phyloP scores from a whole-genome alignment of 805 yeast species.

The Kodamaea sagamina region DNA sequence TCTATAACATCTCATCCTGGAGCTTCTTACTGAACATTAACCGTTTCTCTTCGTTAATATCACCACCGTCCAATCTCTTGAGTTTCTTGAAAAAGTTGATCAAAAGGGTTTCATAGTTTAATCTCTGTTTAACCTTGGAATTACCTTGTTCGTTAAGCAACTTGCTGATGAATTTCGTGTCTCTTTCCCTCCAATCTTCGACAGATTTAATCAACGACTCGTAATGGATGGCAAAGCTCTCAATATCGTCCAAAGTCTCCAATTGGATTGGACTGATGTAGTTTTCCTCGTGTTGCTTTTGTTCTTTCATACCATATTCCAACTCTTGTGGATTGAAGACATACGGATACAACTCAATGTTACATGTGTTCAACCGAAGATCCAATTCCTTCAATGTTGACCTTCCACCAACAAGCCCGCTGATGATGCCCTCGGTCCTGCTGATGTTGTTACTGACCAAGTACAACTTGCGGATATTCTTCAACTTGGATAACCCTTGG shows the following conservation, averaged over 20 bases:
- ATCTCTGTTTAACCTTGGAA: conserved; percentile 25
- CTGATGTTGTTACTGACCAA: conserved; percentile 49
- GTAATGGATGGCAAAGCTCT: conserved; percentile 51
- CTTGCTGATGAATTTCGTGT: conserved; percentile 29
- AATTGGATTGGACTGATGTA: conserved; percentile 41
- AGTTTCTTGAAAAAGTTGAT: conserved; percentile 36
- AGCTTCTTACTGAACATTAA: conserved; percentile 12
- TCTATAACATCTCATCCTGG: conserved; percentile 8
- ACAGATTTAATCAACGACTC: conserved; percentile 39
- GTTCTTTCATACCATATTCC: conserved; percentile 20
- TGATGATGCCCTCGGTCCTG: conserved; percentile 34
- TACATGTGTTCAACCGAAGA: conserved; percentile 51
- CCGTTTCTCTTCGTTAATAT: conserved; percentile 20
- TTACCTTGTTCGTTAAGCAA: conserved; percentile 23
- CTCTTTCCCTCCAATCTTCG: conserved; percentile 44
- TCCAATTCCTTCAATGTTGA: conserved; percentile 42
- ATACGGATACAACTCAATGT: conserved; percentile 50
- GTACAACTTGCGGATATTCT: conserved; percentile 39
- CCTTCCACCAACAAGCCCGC: conserved; percentile 33
- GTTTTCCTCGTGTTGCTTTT: conserved; percentile 12
- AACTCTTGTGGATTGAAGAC: conserved; percentile 51
- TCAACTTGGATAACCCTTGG: conserved; percentile 32
- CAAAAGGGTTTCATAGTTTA: conserved; percentile 37
- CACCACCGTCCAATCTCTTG: conserved; percentile 40
- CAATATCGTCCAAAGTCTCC: conserved; percentile 53